Percentiles rank a stretch among this genome's conserved stretches.
phyloP scores from a whole-genome alignment of 2,329 filamentous ascomycete species.

The Microcera coccophila region DNA sequence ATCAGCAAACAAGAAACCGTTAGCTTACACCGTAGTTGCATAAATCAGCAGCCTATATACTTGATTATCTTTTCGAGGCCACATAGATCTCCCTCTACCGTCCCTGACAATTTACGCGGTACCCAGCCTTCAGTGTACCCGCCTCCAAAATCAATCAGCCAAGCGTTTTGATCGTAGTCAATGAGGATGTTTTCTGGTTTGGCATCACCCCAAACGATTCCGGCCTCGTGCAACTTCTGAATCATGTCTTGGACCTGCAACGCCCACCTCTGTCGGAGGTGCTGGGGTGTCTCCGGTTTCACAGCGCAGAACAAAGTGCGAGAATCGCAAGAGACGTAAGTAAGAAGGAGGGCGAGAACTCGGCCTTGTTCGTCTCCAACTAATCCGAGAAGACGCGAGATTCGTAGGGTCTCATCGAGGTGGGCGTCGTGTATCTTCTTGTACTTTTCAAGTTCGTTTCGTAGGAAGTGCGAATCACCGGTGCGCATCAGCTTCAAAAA shows the following conservation, averaged over 20 bases:
- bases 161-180: conserved; percentile 26
- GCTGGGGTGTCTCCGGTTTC: not conserved
- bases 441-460: conserved; percentile 12
- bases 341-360: conserved; percentile 16
- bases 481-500: conserved; percentile 10
- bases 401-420: conserved; percentile 5
- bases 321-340: conserved; percentile 11
- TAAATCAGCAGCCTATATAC: no score
- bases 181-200: conserved; percentile 30
- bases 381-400: conserved; percentile 12
- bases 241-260: conserved; percentile 13
- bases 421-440: conserved; percentile 7
- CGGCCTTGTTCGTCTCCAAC: conserved; percentile 5
- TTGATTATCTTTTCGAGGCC: conserved; percentile 3
- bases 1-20: no score
- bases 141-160: conserved; percentile 31
- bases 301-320: conserved; percentile 6
- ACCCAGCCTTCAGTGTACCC: conserved; percentile 29
- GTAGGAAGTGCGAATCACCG: conserved; percentile 4
- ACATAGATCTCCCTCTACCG: conserved; percentile 20
- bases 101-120: conserved; percentile 20
- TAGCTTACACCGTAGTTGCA: no score
- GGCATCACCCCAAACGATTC: no score
- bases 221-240: conserved; percentile 26
- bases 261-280: conserved; percentile 12